A percentile compares a stretch with the other conserved stretches of the same genome.
phyloP scores from a whole-genome alignment of 2,329 filamentous ascomycete species.

The Fusarium camptoceras region DNA sequence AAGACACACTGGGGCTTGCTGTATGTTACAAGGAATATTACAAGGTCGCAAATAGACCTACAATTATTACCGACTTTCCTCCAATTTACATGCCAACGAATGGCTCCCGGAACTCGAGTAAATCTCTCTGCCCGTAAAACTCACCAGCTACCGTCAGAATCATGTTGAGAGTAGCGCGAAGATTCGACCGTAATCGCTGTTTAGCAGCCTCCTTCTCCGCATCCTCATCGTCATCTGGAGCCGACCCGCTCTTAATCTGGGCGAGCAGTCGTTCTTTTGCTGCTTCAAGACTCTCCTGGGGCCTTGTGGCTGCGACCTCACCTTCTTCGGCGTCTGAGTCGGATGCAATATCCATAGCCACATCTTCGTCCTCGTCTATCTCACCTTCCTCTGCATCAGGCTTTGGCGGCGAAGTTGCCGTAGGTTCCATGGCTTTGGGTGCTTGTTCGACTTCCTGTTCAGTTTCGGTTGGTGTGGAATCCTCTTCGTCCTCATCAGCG shows the following conservation, averaged over 20 bases:
- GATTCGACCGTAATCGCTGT: slow-evolving; percentile 59
- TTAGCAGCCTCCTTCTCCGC: slow-evolving; percentile 45
- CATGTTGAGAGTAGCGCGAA: slow-evolving; percentile 87
- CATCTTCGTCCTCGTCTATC: slow-evolving; percentile 49
- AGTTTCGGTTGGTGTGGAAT: slow-evolving; percentile 6
- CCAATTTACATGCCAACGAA: slow-evolving; percentile 60
- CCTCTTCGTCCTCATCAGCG: slow-evolving; percentile 28
- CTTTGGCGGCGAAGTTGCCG: slow-evolving; percentile 2
- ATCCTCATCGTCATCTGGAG: slow-evolving; percentile 44
- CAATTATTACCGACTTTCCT: slow-evolving; percentile 3
- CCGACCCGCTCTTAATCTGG: slow-evolving; percentile 52
- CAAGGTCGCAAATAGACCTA: slow-evolving; percentile 26
- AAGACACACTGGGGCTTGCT: slow-evolving; percentile 22
- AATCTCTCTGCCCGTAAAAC: slow-evolving; percentile 88
- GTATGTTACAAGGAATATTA: slow-evolving; percentile 29
- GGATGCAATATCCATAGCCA: slow-evolving; percentile 58
- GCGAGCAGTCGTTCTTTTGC: slow-evolving; percentile 63
- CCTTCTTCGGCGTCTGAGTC: slow-evolving; percentile 54
- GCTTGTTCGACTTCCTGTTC: slow-evolving; percentile 22
- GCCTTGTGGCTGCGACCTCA: slow-evolving; percentile 43
- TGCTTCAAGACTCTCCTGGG: slow-evolving; percentile 57
- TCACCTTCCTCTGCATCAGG: slow-evolving; percentile 43
- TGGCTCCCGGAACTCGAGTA: slow-evolving; percentile 79
- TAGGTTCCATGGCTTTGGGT: background rate
- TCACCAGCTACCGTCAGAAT: slow-evolving; percentile 89